A percentile compares a stretch with the other conserved stretches of the same genome.
These are phyloP conservation scores for Wallacemonas sp. DNA, from an alignment of 208 protist species.

Conservation along the genomic window DNA sequence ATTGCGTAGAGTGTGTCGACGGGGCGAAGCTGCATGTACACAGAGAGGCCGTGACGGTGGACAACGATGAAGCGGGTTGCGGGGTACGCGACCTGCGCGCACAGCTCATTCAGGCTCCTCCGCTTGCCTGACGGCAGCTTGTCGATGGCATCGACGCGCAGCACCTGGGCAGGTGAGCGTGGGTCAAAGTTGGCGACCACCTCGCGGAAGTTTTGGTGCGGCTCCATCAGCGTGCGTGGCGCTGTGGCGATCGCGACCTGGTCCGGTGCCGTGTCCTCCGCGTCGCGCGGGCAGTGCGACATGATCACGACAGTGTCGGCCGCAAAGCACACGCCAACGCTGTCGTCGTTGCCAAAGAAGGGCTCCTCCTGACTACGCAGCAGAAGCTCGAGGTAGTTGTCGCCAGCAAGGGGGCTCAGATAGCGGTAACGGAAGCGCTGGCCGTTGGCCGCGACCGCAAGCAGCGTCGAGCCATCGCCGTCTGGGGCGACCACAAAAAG, in stretches of 20 bases:
- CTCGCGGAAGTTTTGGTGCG: slow-evolving; percentile 64
- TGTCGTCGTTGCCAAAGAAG: slow-evolving; percentile 32
- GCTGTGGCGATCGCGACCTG: slow-evolving; percentile 59
- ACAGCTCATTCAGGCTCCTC: slow-evolving; percentile 65
- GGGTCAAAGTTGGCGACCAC: slow-evolving; percentile 68
- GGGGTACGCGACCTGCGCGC: slow-evolving; percentile 60
- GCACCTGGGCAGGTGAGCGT: slow-evolving; percentile 39
- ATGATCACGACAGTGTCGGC: slow-evolving; percentile 46
- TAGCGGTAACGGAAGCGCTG: slow-evolving; percentile 87
- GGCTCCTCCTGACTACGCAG: slow-evolving; percentile 59
- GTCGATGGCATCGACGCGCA: slow-evolving; percentile 81
- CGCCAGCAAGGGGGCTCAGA: slow-evolving; percentile 37
- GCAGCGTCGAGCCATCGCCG: slow-evolving; percentile 67
- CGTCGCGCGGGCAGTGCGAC: slow-evolving; percentile 30
- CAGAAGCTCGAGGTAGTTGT: slow-evolving; percentile 44
- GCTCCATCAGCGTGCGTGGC: slow-evolving; percentile 58
- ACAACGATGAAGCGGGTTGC: slow-evolving; percentile 65
- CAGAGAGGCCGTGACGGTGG: slow-evolving; percentile 78
- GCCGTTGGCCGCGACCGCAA: slow-evolving; percentile 68
- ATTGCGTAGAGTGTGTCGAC: slow-evolving; percentile 89
- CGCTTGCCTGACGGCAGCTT: slow-evolving; percentile 30
- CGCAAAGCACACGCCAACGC: slow-evolving; percentile 72
- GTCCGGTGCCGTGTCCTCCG: slow-evolving; percentile 44
- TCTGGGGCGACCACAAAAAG: slow-evolving; percentile 75
- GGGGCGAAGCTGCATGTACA: slow-evolving; percentile 75